These are phyloP conservation scores for Vigna radiata DNA, from an alignment of 306 rosid species.

Conservation along the genomic window DNA sequence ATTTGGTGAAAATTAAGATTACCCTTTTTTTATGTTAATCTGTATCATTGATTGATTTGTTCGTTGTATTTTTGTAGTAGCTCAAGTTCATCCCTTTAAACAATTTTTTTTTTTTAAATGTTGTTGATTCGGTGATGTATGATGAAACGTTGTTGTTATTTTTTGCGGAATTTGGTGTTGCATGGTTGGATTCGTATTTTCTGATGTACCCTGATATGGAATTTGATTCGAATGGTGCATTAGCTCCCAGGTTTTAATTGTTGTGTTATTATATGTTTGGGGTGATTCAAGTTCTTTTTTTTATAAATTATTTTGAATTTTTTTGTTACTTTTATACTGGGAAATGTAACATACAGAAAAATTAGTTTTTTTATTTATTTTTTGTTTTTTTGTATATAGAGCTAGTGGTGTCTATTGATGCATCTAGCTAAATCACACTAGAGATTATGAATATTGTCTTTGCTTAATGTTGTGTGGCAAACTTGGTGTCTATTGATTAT, in stretches of 20 bases:
- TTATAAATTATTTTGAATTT: not conserved
- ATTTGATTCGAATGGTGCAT: slow-evolving; percentile 16
- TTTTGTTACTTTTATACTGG: not conserved
- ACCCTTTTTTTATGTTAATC: slow-evolving; percentile 16
- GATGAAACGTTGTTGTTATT: not conserved
- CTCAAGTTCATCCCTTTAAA: slow-evolving; percentile 13
- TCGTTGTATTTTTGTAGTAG: not conserved
- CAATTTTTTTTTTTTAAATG: not conserved
- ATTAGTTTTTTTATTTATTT: not conserved
- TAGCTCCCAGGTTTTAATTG: slow-evolving; percentile 9
- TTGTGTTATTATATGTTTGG: not conserved
- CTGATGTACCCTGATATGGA: not conserved
- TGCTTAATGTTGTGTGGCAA: slow-evolving; percentile 13
- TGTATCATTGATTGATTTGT: slow-evolving; percentile 26
- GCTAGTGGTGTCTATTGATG: slow-evolving; percentile 23
- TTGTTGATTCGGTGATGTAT: not conserved
- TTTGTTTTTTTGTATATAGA: not conserved
- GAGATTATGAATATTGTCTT: not conserved
- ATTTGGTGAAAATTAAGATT: not conserved
- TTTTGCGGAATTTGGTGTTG: slow-evolving; percentile 9
- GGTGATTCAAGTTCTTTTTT: not conserved
- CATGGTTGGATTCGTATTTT: slow-evolving; percentile 20
- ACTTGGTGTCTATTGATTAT: not conserved
- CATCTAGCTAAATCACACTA: not conserved
- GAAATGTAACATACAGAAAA: not conserved